phyloP scores from a whole-genome alignment of 495 filamentous ascomycete species.

The Neurospora sp. region DNA sequence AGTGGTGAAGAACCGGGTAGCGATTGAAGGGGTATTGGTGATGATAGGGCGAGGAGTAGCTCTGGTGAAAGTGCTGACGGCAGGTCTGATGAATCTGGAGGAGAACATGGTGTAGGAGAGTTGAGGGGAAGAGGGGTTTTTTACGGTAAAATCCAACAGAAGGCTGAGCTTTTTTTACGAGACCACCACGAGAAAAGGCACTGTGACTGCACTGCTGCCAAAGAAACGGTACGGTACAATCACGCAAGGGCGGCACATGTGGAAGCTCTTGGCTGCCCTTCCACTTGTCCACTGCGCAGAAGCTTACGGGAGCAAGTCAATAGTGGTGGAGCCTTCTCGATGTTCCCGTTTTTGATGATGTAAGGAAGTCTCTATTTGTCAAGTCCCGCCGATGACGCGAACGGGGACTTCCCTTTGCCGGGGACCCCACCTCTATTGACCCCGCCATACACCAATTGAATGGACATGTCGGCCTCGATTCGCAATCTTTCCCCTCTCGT shows the following conservation, averaged over 20 bases:
- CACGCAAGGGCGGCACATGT: not conserved
- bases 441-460: not conserved
- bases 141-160: not conserved
- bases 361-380: not conserved
- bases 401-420: not conserved
- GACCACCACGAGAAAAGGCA: not conserved
- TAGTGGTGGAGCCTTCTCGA: not conserved
- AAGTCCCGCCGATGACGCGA: not conserved
- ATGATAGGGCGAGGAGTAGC: not conserved
- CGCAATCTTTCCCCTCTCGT: not conserved
- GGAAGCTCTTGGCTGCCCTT: not conserved
- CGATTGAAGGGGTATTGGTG: not conserved
- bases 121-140: not conserved
- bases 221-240: not conserved
- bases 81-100: slow-evolving; percentile 15
- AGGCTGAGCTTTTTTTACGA: not conserved
- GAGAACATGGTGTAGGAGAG: slow-evolving; percentile 11
- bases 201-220: not conserved
- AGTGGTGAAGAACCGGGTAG: slow-evolving; percentile 30
- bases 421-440: not conserved
- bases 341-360: not conserved
- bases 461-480: not conserved
- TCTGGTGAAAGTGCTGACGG: slow-evolving; percentile 6
- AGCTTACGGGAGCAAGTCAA: not conserved
- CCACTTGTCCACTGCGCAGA: not conserved